Base-by-base conservation (phyloP, 2,329 filamentous ascomycete species). In the Fusarium solani-melongenae region DNA sequence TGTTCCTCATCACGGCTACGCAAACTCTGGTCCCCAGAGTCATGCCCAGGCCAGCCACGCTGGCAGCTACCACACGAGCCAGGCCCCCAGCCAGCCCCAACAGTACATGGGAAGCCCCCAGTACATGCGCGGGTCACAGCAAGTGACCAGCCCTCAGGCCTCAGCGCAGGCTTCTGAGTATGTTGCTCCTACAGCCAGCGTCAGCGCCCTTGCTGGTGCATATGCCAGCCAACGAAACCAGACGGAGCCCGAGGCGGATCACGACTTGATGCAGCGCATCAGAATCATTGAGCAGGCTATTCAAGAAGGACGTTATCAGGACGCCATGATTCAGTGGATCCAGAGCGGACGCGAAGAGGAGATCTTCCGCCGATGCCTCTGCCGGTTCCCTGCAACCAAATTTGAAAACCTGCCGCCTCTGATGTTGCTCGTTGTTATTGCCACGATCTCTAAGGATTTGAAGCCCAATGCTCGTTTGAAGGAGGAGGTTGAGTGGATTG, bases 311-410 rank as follows among this genome's bases (percentile, higher is more conserved):
- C 87, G 89, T 38, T 87, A 88, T 64, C 91, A 93, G 77, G 87
- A 89, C 62, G 91, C 89, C 46, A 87, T 92, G 79, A 87, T 92
- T 65, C 88, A 88, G 69, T 93, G 91, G 91, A 88, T 93, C 64
- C 91, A 93, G 81, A 88, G 88, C 73, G 88, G 87, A 17, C 86
- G 88, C 36, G 88, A 91, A 78, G 87, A 91, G 67, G 88, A 91
- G 69, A 88, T 93, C 60, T 93, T 92, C 80, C 85, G 88, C 34
- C 81, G 81, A 34, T 83, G 83, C 69, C 76, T 85, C 12, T 81
- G 81, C 69, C 78, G 80, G 6, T 83, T 83, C 63, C 80, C 81
- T 5, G 80, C 83, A 1, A 71, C 73, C 72, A 84, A 84, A 70
- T 84, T 92, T 67, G 86, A 86, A 65, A 86, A 86, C 34, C 80